These are phyloP conservation scores for Scleroderma bovista DNA, from an alignment of 768 basidiomycete genomes.

Conservation along the genomic window DNA sequence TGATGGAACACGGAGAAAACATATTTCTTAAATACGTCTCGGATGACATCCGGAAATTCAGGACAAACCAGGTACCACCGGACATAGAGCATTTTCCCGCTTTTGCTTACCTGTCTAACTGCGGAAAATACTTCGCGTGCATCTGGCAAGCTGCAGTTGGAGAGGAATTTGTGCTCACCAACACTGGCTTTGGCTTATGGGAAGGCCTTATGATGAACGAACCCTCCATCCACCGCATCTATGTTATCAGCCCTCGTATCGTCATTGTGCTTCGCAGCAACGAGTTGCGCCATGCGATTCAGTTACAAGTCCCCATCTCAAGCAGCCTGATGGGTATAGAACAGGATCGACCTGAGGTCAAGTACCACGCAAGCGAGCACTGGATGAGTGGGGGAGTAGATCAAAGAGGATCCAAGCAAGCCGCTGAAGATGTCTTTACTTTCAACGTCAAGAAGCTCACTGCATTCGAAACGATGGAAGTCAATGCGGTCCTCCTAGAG, in stretches of 20 bases:
- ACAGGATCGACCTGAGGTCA: background rate
- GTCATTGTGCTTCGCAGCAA: conserved; percentile 27
- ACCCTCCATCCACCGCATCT: conserved; percentile 30
- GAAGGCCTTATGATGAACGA: conserved; percentile 24
- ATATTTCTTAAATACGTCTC: background rate
- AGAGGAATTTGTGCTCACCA: conserved; percentile 30
- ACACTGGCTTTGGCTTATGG: conserved; percentile 30
- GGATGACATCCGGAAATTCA: background rate
- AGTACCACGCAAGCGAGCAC: background rate
- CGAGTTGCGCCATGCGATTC: conserved; percentile 8
- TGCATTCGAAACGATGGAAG: background rate
- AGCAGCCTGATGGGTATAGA: conserved; percentile 1
- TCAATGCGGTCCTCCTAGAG: conserved; percentile 3
- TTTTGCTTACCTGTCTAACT: conserved; percentile 20
- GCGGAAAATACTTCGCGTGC: conserved; percentile 28
- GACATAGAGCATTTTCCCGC: conserved; percentile 16
- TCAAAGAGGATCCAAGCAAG: background rate
- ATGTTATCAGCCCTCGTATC: conserved; percentile 32
- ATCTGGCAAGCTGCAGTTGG: conserved; percentile 32
- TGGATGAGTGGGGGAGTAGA: background rate
- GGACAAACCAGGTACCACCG: background rate
- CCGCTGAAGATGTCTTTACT: conserved; percentile 20
- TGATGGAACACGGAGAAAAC: conserved; percentile 2
- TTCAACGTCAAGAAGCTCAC: conserved; percentile 27
- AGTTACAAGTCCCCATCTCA: background rate